Evolutionary conservation across 108 stramenopile species (phyloP), one percentile per base, ranked within the genome.

Genomic region (Skeletonema potamos): DNA sequence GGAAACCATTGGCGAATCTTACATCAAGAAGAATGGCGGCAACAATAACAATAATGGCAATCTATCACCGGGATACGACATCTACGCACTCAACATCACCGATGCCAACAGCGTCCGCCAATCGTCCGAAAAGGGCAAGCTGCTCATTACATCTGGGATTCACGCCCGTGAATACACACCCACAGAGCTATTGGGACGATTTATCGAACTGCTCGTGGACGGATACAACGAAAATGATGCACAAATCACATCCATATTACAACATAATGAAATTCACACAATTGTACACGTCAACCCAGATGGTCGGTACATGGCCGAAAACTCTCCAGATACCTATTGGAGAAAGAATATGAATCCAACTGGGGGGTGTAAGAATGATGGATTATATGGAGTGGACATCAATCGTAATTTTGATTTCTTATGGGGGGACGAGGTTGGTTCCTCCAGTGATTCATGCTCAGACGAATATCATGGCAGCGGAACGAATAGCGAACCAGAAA

Each of bases 381-480:
- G 18, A 8, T 51, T 51, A 22, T 20, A 22, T 24, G 84, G 84
- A 2, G 84, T 84, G 0, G 84, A 84, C 56, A 33, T 84, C 27
- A 84, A 84, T 68, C 73, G 88, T 8, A 89, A 89, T 30, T 89
- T 66, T 57, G 82, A 77, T 39, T 86, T 85, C 33, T 51, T 63
- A 43, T 89, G 88, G 88, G 86, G 88, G 0, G 62, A 60, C 9
- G 27, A 59, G 9, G 27, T 36, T 34, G 88, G 86, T n/a, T 64
- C 81, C 1, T 64, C 60, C 12, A 27, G 55, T 20, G 51, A 78
- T 36, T 62, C 81, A 10, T 89, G 88, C 41, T 20, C 13, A 28
- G 56, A 75, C 4, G 43, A 46, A 5, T 84, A 80, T 36, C 62
- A 73, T 54, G 88, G 88, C 10, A 32, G 37, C 11, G 56, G 13